Base-by-base conservation (phyloP, 2,329 filamentous ascomycete species). In the Aotearoamyces nothofagi region DNA sequence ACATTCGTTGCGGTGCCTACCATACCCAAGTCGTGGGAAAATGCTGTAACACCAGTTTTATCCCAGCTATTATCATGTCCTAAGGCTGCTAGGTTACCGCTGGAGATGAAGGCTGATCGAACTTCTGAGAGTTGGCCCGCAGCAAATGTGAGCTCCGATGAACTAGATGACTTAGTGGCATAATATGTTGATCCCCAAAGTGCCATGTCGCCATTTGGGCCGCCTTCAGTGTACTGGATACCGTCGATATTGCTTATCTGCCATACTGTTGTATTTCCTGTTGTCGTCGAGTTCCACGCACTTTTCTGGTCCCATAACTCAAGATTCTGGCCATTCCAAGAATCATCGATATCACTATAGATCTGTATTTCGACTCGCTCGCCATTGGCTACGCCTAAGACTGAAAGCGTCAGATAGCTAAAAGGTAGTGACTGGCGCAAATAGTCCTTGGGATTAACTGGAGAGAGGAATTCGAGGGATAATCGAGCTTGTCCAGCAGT, bases 21-120 rank as follows among this genome's bases (percentile, higher is more conserved):
- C 2, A 44, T 46, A 8, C 63, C 63, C 16, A 70, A 45, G 29
- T 67, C 50, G 13, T 58, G 47, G 9, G 64, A 52, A 38, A 66
- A 67, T 5, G 50, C 66, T 40, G 69, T 67, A 0, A 67, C 61
- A 1, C 34, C 38, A 14, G 27, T 29, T 1, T 23, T 10, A 62
- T 65, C 52, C 58, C 69, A 13, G 51, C 39, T 13, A 54, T 43
- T 16, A 54, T 58, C 39, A 67, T 61, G 3, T 56, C 54, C 15
- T 37, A 58, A 69, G 22, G 57, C 50, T n/a, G 46, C 52, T 12
- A 70, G 50, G 8, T 35, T 49, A 3, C 65, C 63, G 15, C 51
- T 49, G 5, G 42, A 45, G 1, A 46, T 40, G 37, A 69, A 70
- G 3, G 51, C 42, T 13, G 45, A 48, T 9, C 66, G 60, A 17